A percentile compares a stretch with the other conserved stretches of the same genome.
Evolutionary conservation across 2,329 filamentous ascomycete species (phyloP).

Genomic region (Aspergillus viridinutans): DNA sequence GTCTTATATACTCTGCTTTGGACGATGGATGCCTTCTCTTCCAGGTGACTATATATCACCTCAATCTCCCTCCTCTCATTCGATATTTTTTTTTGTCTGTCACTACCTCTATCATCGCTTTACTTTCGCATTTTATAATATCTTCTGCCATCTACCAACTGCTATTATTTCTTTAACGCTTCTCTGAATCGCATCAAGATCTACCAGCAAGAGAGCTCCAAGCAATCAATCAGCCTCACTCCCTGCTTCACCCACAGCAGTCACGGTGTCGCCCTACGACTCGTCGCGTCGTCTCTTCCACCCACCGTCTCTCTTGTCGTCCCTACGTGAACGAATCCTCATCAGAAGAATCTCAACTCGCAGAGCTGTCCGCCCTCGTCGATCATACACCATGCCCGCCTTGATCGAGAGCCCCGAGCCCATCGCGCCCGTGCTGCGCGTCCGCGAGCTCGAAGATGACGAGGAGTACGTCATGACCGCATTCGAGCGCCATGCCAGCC

Average conservation of each 20-base stretch:
- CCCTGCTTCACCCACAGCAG: conserved; percentile 6
- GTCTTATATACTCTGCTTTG: not conserved
- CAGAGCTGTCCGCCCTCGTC: conserved; percentile 17
- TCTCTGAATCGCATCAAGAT: not conserved
- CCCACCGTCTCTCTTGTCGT: conserved; percentile 13
- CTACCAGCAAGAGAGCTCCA: not conserved
- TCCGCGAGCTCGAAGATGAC: conserved; percentile 31
- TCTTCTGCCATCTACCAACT: not conserved
- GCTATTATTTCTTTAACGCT: not conserved
- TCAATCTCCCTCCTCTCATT: not conserved
- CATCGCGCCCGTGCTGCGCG: conserved; percentile 20
- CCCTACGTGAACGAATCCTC: conserved; percentile 17
- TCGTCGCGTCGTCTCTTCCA: conserved; percentile 21
- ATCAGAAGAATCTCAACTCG: conserved; percentile 12
- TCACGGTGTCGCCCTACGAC: conserved; percentile 29
- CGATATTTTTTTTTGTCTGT: not conserved
- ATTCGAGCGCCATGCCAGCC: conserved; percentile 35
- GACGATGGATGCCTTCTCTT: conserved; percentile 10
- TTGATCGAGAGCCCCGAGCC: conserved; percentile 23
- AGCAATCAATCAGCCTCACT: not conserved
- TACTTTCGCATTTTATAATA: not conserved
- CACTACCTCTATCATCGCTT: not conserved
- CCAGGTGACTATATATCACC: conserved; percentile 7
- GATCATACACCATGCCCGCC: conserved; percentile 29
- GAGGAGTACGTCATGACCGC: conserved; percentile 34